phyloP scores from a whole-genome alignment of 2,329 filamentous ascomycete species.

The Pseudogymnoascus sp. region DNA sequence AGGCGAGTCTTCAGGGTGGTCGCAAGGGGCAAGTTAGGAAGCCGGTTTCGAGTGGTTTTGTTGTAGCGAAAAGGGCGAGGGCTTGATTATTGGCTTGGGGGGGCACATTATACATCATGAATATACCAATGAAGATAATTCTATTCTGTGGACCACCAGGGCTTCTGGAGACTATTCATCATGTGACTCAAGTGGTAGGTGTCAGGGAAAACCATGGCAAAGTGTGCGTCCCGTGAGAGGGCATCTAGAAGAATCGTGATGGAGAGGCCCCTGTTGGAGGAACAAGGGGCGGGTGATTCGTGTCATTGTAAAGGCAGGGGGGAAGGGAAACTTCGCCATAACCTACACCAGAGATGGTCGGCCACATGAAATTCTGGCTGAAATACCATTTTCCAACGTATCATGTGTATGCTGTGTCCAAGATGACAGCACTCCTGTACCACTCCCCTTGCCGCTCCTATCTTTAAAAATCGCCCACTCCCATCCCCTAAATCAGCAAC shows the following conservation, averaged over 20 bases:
- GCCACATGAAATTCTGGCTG: neutral
- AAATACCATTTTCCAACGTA: neutral
- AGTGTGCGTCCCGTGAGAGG: neutral
- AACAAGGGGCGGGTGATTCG: neutral
- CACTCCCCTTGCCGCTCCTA: neutral
- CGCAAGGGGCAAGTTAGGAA: constrained; percentile 5
- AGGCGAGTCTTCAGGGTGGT: constrained; percentile 16
- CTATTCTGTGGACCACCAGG: neutral
- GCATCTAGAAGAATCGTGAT: neutral
- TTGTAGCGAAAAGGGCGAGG: neutral
- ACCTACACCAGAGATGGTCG: neutral
- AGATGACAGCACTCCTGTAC: neutral
- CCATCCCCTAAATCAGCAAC: neutral
- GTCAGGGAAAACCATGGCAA: neutral
- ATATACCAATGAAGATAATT: neutral
- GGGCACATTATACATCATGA: neutral
- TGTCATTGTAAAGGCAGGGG: neutral
- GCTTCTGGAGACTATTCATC: neutral
- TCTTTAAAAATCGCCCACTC: neutral
- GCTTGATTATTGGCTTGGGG: neutral
- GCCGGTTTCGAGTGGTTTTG: neutral
- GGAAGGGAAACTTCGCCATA: neutral
- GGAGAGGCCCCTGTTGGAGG: neutral
- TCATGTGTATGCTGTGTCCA: too few species aligned
- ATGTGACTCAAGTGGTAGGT: neutral